phyloP scores from a whole-genome alignment of 371 early-diverging fungal species.

The Apophysomyces elegans region DNA sequence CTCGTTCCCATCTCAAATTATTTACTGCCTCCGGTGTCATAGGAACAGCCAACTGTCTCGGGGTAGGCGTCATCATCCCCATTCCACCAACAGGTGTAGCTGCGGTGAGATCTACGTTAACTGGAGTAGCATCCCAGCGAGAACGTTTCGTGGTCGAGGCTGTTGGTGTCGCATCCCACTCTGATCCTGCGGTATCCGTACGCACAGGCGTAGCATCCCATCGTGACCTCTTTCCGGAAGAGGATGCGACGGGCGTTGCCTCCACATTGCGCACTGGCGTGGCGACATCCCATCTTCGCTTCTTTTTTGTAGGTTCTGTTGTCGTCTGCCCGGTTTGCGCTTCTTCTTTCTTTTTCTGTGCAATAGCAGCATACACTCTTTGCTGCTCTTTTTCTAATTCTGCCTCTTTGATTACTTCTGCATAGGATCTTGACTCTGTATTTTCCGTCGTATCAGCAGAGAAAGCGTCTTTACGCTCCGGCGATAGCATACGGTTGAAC shows the following conservation, averaged over 20 bases:
- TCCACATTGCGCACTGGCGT: conserved; percentile 71
- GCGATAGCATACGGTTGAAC: conserved; percentile 82
- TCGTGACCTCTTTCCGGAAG: conserved; percentile 61
- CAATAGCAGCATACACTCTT: conserved; percentile 67
- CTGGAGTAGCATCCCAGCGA: conserved; percentile 87
- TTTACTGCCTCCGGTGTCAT: conserved; percentile 85
- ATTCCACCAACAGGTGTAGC: conserved; percentile 81
- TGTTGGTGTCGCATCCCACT: conserved; percentile 78
- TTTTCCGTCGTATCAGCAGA: conserved; percentile 39
- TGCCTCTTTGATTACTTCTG: conserved; percentile 85
- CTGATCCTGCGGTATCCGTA: conserved; percentile 45
- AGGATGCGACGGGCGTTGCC: conserved; percentile 64
- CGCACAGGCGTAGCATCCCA: conserved; percentile 88
- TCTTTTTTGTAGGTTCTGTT: conserved; percentile 53
- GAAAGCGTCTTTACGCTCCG: conserved; percentile 88
- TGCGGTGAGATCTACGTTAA: conserved; percentile 47
- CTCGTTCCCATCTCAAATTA: conserved; percentile 82
- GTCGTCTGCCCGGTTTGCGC: conserved; percentile 45
- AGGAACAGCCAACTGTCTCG: conserved; percentile 59
- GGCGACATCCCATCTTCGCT: conserved; percentile 88
- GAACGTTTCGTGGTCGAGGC: conserved; percentile 58
- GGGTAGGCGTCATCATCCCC: conserved; percentile 81
- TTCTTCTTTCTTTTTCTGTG: conserved; percentile 73
- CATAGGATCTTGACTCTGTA: conserved; percentile 69
- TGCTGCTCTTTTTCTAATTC: conserved; percentile 87